Evolutionary conservation across 2,329 filamentous ascomycete species (phyloP).

Genomic region (Sarocladiaceae sp.): DNA sequence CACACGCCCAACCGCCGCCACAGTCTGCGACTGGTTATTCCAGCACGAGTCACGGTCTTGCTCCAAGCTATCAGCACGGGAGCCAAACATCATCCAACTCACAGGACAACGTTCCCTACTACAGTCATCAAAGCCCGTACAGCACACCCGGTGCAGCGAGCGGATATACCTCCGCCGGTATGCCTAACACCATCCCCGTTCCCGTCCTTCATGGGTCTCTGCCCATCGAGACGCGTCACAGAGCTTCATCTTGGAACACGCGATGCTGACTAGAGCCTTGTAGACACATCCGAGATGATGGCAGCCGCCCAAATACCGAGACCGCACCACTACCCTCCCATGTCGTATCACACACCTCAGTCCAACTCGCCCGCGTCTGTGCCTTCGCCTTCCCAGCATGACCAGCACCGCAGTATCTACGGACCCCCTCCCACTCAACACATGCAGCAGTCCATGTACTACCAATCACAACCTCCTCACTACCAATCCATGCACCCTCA

Average conservation of each 20-base stretch:
- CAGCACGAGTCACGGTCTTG: constrained; percentile 53
- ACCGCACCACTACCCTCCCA: constrained; percentile 71
- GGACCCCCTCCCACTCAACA: constrained; percentile 72
- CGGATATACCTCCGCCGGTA: constrained; percentile 83
- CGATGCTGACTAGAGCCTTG: constrained; percentile 15
- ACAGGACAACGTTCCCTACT: constrained; percentile 65
- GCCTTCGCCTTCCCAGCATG: constrained; percentile 80
- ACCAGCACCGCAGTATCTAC: constrained; percentile 85
- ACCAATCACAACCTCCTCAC: constrained; percentile 51
- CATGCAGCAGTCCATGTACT: constrained; percentile 77
- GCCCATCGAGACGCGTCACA: too few species aligned
- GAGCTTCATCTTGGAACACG: too few species aligned
- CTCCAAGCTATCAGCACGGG: constrained; percentile 63
- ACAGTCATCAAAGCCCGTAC: constrained; percentile 75
- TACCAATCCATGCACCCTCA: constrained; percentile 63
- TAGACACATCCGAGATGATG: constrained; percentile 60
- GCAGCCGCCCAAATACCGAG: constrained; percentile 64
- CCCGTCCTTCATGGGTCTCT: neutral
- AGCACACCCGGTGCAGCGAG: constrained; percentile 74
- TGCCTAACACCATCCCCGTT: constrained; percentile 26
- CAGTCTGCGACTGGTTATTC: constrained; percentile 62
- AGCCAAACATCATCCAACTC: constrained; percentile 53
- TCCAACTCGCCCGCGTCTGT: constrained; percentile 93
- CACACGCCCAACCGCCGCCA: constrained; percentile 53
- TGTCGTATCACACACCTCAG: constrained; percentile 87